These are phyloP conservation scores for Eucalyptus curtisii DNA, from an alignment of 345 rosid genomes.

Conservation along the genomic window DNA sequence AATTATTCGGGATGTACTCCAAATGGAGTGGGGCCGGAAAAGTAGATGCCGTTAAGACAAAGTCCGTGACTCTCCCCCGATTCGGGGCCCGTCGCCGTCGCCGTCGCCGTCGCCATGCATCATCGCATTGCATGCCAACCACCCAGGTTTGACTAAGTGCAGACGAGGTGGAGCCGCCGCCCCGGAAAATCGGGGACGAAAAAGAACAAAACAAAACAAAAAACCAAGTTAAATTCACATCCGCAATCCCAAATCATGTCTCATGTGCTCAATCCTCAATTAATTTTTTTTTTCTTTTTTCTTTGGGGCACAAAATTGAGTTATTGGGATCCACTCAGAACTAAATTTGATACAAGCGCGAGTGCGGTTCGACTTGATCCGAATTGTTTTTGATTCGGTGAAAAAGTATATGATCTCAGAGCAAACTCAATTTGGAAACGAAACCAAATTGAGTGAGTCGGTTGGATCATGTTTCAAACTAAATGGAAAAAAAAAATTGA, in stretches of 20 bases:
- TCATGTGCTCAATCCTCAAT: background rate
- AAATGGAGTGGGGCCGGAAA: background rate
- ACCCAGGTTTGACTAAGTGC: background rate
- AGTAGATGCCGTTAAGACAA: background rate
- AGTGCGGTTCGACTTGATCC: fast-evolving
- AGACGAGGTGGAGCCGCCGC: background rate
- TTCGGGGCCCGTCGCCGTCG: background rate
- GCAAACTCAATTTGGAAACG: background rate
- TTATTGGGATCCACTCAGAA: background rate
- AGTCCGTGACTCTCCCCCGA: background rate
- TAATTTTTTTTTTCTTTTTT: background rate
- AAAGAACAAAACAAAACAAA: background rate
- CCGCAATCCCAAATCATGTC: background rate
- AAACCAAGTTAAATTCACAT: background rate
- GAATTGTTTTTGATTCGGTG: fast-evolving
- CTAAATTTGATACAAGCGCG: background rate
- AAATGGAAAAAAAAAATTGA: background rate
- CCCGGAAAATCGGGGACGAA: background rate
- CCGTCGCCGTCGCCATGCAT: background rate
- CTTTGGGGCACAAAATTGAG: background rate
- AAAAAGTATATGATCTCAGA: background rate
- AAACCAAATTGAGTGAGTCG: background rate
- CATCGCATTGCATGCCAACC: background rate
- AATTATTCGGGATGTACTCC: background rate
- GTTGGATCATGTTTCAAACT: background rate